Evolutionary conservation across 2,329 filamentous ascomycete genomes (phyloP), one percentile per base, ranked within the genome.

Genomic region (Phaeosphaeria sp.): DNA sequence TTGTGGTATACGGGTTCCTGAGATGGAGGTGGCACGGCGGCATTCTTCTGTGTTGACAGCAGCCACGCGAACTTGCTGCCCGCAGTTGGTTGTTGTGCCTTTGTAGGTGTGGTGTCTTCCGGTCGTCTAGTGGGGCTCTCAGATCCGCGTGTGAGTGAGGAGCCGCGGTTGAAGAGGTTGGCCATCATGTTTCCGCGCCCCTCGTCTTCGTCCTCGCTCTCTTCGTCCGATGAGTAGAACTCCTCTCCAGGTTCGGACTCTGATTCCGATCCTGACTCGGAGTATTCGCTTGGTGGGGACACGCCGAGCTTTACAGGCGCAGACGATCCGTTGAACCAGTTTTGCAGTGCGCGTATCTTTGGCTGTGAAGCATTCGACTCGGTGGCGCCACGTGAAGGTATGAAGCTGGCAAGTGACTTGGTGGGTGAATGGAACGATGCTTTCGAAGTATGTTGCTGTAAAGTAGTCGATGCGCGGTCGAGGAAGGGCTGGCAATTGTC

Each of bases 301-400:
- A 82, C 67, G 42, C 78, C 78, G 42, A 84, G 72, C 60, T 77
- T 80, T 45, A 83, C 78, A n/a, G 81, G 79, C 39, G 81, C 79
- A 24, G 82, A 84, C 49, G 80, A 78, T 39, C 83, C 83, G 66
- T 81, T 81, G 69, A 86, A 86, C 82, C 83, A 84, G 61, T 79
- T 79, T 50, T 81, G 79, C 36, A 84, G 63, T 2, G 68, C 68
- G 39, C 65, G 61, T 53, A 74, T 66, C 59, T 73, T 74, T 30
- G 73, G 72, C 55, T 73, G 72, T 51, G 64, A 68, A 18, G 72
- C 71, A 54, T 65, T 71, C 13, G 72, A 70, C 49, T 74, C 72
- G 42, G 73, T 59, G 5, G 65, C 52, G 56, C 59, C 67, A 45
- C 75, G 60, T 27, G 74, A 75, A 40, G 76, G 72, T 13, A 77